Conservation (phyloP, 352 stramenopile genomes). For the Phytopythium ostracodes region DNA sequence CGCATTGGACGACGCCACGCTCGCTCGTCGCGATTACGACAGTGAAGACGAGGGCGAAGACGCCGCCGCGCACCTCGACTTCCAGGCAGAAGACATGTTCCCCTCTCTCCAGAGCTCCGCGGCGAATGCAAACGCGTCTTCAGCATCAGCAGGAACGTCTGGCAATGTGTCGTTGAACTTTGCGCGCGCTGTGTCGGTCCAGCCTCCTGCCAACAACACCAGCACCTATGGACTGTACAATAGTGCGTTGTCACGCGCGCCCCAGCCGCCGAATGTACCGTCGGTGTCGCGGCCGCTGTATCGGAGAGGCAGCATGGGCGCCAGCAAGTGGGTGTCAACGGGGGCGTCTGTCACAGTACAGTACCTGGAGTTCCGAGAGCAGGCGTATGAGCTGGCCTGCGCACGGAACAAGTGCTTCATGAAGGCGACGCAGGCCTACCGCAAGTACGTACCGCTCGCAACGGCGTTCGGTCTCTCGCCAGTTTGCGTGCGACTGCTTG, state of each 20-base stretch:
- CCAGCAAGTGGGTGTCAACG: constrained; percentile 60
- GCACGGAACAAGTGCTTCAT: constrained; percentile 87
- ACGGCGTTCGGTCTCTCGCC: too few species aligned
- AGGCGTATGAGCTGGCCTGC: constrained; percentile 75
- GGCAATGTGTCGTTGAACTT: constrained; percentile 69
- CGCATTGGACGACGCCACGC: constrained; percentile 39
- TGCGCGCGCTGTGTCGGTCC: constrained; percentile 65
- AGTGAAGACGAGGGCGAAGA: constrained; percentile 71
- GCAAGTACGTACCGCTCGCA: constrained; percentile 37
- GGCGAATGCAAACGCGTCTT: not conserved
- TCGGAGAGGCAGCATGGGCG: constrained; percentile 43
- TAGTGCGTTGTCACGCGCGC: constrained; percentile 8
- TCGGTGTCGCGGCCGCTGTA: constrained; percentile 37
- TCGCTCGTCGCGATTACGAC: constrained; percentile 59
- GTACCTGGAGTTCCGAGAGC: constrained; percentile 73
- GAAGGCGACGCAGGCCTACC: constrained; percentile 77
- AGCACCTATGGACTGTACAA: constrained; percentile 14
- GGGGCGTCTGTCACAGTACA: constrained; percentile 52
- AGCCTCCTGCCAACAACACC: constrained; percentile 10
- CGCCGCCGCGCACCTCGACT: constrained; percentile 37
- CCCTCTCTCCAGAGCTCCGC: constrained; percentile 51
- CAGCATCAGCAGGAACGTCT: not conserved
- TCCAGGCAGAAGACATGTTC: constrained; percentile 77
- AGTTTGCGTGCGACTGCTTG: too few species aligned
- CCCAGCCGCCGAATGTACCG: constrained; percentile 5